Evolutionary conservation across 169 alveolate species (phyloP), one percentile per base, ranked within the genome.

Genomic region (Plasmodium fragile): DNA sequence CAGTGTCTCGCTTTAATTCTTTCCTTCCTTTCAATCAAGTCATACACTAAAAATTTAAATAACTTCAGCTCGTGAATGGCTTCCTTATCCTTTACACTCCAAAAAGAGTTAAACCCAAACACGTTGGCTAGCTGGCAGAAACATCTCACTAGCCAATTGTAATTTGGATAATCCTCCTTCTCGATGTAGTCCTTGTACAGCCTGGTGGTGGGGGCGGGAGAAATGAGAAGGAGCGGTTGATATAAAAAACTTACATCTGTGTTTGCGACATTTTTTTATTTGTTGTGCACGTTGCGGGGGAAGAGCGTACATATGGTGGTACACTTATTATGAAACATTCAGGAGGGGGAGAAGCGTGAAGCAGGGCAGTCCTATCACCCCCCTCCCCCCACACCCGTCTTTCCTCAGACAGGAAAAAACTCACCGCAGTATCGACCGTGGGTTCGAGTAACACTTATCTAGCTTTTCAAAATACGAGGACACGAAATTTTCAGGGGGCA

Each of bases 81-180:
- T 90, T 97, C 97, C 92, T 96, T 95, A 80, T 97, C 98, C 28
- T 87, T 87, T 0, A 70, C 85, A 13, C 83, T 95, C 98, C 98
- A 97, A 84, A 96, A 97, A 30, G 98, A 97, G 52, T 97, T 97
- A 65, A 97, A 97, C 18, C 98, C 98, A 59, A 97, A 97, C 18
- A 96, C 94, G 73, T 97, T 97, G 22, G 97, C 98, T 28, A 97
- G 94, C 70, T 97, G 98, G 69, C 98, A 97, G 69, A 97, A 92
- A 70, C 98, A 96, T 25, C 98, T 94, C 1, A 97, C 97, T 34
- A 97, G 96, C 98, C 98, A 97, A 39, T 95, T 92, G 77, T 97
- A 97, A 34, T 96, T 95, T 0, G 98, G 98, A 45, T 96, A 95
- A 80, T 97, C 98, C 71, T 95, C 98, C 75, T 81, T 92, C 75